Base-by-base conservation (phyloP, 805 yeast genomes). In the Metschnikowia cubensis region DNA sequence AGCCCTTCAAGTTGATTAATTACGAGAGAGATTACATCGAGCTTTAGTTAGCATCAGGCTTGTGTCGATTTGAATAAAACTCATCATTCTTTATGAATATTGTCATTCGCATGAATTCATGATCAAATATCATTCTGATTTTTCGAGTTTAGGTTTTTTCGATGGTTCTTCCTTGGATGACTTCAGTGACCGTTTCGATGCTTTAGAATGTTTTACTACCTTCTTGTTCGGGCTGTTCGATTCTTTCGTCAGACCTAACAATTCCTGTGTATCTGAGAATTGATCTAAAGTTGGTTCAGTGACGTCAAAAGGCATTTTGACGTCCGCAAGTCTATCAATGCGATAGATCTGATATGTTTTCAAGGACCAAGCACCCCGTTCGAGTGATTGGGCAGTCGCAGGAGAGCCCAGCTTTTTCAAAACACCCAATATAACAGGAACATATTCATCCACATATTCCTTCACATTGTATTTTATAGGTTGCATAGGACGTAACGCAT, bases 391-490 rank as follows among this genome's bases (percentile, higher is more conserved):
- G 11, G 54, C 52, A 29, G 25, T 45, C 6, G n/a, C 25, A 14
- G 36, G 34, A 17, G 17, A 18, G 15, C 33, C 34, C n/a, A 15
- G 35, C 25, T 38, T 49, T 7, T 33, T 36, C 15, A 44, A 21
- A 18, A 53, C 14, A 3, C 40, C 38, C 47, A 45, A 39, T 4
- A 57, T n/a, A 4, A 55, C 42, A 11, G 59, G 59, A 15, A 75
- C 51, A 22, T 62, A 66, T 45, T 71, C 69, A 3, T 71, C 73
- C 8, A 64, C 51, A 47, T 75, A 76, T 58, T 76, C 81, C 47
- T 69, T 71, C 17, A 64, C 53, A 35, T 62, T 71, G 54, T 75
- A 76, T 57, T 75, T 76, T 33, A 76, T 68, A 39, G 71, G 69
- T 17, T 54, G 39, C 33, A 52, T 59, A 1, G 65, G 66, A 18